These are phyloP conservation scores for Podila horticola DNA, from an alignment of 192 early-diverging fungal species.

Conservation along the genomic window DNA sequence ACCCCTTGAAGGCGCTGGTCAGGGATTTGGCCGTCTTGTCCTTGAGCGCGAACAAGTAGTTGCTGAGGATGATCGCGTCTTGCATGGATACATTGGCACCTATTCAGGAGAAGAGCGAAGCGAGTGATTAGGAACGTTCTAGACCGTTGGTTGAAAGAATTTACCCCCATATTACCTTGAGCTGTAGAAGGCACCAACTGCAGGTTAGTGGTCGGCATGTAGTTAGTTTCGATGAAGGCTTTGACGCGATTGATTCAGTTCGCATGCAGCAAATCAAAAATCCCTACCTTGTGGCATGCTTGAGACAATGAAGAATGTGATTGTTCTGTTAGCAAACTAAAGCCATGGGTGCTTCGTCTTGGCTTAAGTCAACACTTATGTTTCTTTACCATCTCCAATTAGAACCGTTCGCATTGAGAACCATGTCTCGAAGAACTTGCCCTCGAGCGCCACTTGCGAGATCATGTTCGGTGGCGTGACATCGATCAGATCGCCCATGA, in stretches of 20 bases:
- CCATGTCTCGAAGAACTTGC: conserved; percentile 41
- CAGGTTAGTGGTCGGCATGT: neutral
- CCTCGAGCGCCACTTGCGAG: conserved; percentile 13
- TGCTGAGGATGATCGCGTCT: conserved; percentile 12
- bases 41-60: conserved; percentile 2
- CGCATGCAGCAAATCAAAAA: too few relatives aligned
- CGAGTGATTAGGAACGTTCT: neutral
- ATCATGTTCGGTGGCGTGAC: conserved; percentile 7
- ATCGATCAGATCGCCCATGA: conserved; percentile 10
- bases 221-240: too few relatives aligned
- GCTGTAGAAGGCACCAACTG: conserved; percentile 15
- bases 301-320: neutral
- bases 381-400: conserved; percentile 18
- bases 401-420: conserved; percentile 2
- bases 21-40: neutral
- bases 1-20: conserved; percentile 1
- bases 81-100: conserved; percentile 18
- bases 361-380: too few relatives aligned
- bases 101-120: neutral
- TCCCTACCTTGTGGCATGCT: conserved; percentile 16
- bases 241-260: too few relatives aligned
- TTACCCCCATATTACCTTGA: neutral
- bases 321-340: neutral
- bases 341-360: too few relatives aligned
- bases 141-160: neutral